Conservation (phyloP, 2,329 filamentous ascomycete genomes). For the Emericellopsis atlantica region DNA sequence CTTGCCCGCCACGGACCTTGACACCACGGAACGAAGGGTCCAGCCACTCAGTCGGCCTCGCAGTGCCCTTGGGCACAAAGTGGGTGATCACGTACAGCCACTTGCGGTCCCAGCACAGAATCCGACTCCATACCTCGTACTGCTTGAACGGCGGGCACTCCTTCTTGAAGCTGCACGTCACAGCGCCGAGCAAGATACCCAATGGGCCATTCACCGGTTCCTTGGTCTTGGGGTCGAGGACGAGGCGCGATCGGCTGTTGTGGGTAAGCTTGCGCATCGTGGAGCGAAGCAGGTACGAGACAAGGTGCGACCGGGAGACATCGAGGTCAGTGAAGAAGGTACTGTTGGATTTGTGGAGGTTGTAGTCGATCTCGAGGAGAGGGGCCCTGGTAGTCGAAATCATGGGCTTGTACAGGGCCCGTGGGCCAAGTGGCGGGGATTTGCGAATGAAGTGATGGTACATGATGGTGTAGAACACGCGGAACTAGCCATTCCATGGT, state of each 20-base stretch:
- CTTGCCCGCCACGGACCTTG: slow-evolving; percentile 22
- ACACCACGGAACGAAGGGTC: slow-evolving; percentile 29
- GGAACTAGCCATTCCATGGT: slow-evolving; percentile 27
- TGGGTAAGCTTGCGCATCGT: slow-evolving; percentile 39
- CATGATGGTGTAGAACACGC: slow-evolving; percentile 44
- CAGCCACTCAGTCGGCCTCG: slow-evolving; percentile 40
- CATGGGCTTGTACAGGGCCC: slow-evolving; percentile 61
- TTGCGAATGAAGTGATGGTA: slow-evolving; percentile 38
- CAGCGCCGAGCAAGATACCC: slow-evolving; percentile 57
- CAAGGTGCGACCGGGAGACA: slow-evolving; percentile 67
- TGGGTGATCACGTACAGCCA: slow-evolving; percentile 69
- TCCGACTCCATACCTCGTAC: slow-evolving; percentile 62
- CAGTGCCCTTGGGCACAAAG: slow-evolving; percentile 52
- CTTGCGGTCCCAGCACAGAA: slow-evolving; percentile 68
- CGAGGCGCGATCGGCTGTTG: slow-evolving; percentile 36
- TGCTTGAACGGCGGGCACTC: slow-evolving; percentile 58
- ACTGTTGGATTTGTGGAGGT: slow-evolving; percentile 70
- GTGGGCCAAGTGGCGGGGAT: slow-evolving; percentile 35
- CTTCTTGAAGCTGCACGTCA: slow-evolving; percentile 59
- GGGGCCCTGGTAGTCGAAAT: slow-evolving; percentile 55
- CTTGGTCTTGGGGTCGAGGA: slow-evolving; percentile 33
- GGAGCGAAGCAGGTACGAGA: slow-evolving; percentile 53
- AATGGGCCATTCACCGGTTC: slow-evolving; percentile 39
- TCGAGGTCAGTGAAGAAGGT: slow-evolving; percentile 86
- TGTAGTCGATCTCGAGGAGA: slow-evolving; percentile 73